These are phyloP conservation scores for Artomyces pyxidatus DNA, from an alignment of 768 basidiomycete genomes.

Conservation along the genomic window DNA sequence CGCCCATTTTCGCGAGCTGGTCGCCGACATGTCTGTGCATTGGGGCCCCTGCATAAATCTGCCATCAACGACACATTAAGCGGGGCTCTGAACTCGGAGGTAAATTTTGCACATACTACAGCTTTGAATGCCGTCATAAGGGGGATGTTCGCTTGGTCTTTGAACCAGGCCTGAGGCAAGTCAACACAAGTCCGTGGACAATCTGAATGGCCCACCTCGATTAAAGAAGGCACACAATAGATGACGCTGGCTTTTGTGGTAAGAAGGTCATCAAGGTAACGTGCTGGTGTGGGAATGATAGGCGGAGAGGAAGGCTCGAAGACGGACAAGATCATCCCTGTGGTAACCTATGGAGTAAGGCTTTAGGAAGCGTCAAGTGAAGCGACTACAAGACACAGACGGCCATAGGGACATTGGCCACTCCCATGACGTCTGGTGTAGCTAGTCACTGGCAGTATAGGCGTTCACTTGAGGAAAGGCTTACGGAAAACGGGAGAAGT, in stretches of 20 bases:
- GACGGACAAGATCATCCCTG: conserved; percentile 19
- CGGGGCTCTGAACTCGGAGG: neutral
- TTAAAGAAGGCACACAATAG: conserved; percentile 22
- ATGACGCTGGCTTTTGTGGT: conserved; percentile 19
- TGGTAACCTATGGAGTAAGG: conserved; percentile 14
- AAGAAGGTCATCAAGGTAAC: conserved; percentile 15
- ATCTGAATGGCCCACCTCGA: conserved; percentile 20
- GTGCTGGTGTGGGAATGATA: conserved; percentile 20
- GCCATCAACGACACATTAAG: neutral
- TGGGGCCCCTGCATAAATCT: conserved; percentile 4
- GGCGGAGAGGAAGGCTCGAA: conserved; percentile 21
- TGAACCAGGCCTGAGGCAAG: conserved; percentile 21
- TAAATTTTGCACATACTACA: neutral
- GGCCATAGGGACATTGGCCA: neutral
- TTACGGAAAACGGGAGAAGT: conserved; percentile 1
- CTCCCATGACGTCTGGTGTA: neutral
- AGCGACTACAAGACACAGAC: neutral
- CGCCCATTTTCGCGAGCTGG: neutral
- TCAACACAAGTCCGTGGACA: neutral
- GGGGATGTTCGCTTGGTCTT: neutral
- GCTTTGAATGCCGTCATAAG: neutral
- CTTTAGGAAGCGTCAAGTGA: neutral
- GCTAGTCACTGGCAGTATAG: neutral
- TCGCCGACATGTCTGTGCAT: neutral
- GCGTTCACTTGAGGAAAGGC: neutral